Base-by-base conservation (phyloP, 2,329 filamentous ascomycete genomes). In the Stemphylium beticola region DNA sequence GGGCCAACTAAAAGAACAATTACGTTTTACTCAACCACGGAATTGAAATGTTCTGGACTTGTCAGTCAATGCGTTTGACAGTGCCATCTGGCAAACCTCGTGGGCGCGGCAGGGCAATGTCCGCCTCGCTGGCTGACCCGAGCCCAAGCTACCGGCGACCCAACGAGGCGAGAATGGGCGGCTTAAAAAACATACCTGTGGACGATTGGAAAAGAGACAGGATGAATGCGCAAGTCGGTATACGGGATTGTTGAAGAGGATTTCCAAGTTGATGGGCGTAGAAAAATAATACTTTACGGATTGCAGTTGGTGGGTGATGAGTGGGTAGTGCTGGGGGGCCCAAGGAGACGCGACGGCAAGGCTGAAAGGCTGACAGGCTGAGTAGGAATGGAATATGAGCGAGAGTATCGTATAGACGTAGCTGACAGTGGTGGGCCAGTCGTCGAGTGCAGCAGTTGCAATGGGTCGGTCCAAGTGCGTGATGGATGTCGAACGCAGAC, bases 21-120 rank as follows among this genome's bases (percentile, higher is more conserved):
- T 54, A 37, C 46, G 7, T 45, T 37, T 24, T 48, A 45, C 48
- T 54, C 45, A 48, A 64, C 62, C 55, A 64, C 57, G 64, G 58
- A 57, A 59, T 45, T 29, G 26, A 49, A 24, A 32, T 32, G 55
- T 15, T 36, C 57, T 62, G 55, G 44, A 22, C 33, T 12, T 50
- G 53, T 61, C 42, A 64, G 55, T 39, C 49, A 40, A 49, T 40
- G 44, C 34, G 24, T 34, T 45, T 49, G 37, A 31, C 33, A 38
- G 39, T 55, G 51, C 20, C 44, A 40, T 51, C 43, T 32, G 22
- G 29, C 31, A 37, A 50, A 52, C 46, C 40, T 48, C 46, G 58
- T 60, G 55, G 47, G 44, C 29, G 42, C 49, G 51, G 52, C 54
- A 62, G 54, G 51, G 50, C 54, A 43, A 52, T 40, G 51, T 38